Conservation (phyloP, 2,329 filamentous ascomycete species). For the Pseudocercospora fijiensis region DNA sequence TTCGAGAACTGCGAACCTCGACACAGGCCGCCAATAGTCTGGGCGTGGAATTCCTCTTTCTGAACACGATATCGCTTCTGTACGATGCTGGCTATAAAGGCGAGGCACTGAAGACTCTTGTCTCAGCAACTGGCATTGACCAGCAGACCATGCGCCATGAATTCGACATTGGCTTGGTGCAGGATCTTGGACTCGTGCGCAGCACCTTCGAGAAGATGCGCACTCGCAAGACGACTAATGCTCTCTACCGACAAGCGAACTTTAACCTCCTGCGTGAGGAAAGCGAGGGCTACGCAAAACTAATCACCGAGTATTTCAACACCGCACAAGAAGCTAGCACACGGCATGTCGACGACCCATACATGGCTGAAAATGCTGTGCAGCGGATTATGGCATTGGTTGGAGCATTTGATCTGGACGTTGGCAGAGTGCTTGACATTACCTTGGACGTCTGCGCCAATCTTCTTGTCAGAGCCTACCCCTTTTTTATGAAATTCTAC, state of each 20-base stretch:
- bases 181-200: conserved; percentile 75
- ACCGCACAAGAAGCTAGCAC: conserved; percentile 63
- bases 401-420: conserved; percentile 94
- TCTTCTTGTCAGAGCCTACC: conserved; percentile 85
- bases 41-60: conserved; percentile 62
- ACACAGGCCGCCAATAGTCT: conserved; percentile 49
- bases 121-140: conserved; percentile 68
- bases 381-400: conserved; percentile 92
- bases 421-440: conserved; percentile 89
- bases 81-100: conserved; percentile 67
- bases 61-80: conserved; percentile 79
- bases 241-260: conserved; percentile 92
- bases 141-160: conserved; percentile 72
- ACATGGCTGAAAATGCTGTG: conserved; percentile 79
- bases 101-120: conserved; percentile 62
- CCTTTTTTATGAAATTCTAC: conserved; percentile 92
- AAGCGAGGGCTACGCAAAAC: conserved; percentile 93
- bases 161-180: conserved; percentile 75
- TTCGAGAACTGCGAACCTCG: conserved; percentile 70
- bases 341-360: conserved; percentile 72
- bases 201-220: conserved; percentile 80
- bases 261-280: conserved; percentile 96
- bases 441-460: conserved; percentile 94
- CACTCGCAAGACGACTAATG: conserved; percentile 86
- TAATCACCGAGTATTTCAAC: conserved; percentile 92